Percentiles rank a stretch among this genome's conserved stretches.
Conservation (phyloP, 2,329 filamentous ascomycete species). For the Xylaria polymorpha region DNA sequence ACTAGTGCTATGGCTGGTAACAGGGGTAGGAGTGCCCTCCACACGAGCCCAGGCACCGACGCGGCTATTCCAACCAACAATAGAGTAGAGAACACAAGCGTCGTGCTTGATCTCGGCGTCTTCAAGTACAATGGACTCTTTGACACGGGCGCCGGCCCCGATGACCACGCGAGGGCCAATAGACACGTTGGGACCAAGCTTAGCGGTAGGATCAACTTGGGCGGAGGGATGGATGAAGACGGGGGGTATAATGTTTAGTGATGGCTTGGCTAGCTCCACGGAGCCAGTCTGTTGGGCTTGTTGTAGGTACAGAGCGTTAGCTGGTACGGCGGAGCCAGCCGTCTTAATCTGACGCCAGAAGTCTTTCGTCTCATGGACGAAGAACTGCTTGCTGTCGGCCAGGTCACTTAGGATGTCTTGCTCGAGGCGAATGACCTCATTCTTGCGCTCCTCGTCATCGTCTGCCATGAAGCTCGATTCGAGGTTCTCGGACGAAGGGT, state of each 20-base stretch:
- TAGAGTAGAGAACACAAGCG: constrained; percentile 92
- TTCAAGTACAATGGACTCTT: constrained; percentile 95
- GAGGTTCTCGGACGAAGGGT: constrained; percentile 94
- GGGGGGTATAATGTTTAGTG: constrained; percentile 87
- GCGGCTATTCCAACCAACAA: constrained; percentile 96
- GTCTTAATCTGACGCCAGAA: constrained; percentile 99
- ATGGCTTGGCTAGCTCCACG: constrained; percentile 83
- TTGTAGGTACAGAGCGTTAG: constrained; percentile 95
- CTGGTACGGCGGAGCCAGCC: constrained; percentile 93
- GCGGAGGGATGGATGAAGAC: constrained; percentile 96
- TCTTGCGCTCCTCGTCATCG: constrained; percentile 79
- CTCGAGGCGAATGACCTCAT: constrained; percentile 91
- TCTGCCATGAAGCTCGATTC: constrained; percentile 72
- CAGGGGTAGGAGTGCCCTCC: constrained; percentile 90
- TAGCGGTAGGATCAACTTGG: constrained; percentile 90
- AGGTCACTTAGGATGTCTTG: constrained; percentile 97
- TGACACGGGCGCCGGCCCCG: constrained; percentile 88
- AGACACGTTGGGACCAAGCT: constrained; percentile 96
- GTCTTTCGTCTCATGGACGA: constrained; percentile 97
- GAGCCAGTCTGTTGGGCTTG: constrained; percentile 89
- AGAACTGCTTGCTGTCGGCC: constrained; percentile 97
- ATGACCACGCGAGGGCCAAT: constrained; percentile 89
- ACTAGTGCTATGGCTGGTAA: constrained; percentile 89
- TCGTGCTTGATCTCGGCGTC: constrained; percentile 97
- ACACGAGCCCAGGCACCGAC: constrained; percentile 98